Conservation (phyloP, 805 yeast species). For the Wickerhamiella siamensis region DNA sequence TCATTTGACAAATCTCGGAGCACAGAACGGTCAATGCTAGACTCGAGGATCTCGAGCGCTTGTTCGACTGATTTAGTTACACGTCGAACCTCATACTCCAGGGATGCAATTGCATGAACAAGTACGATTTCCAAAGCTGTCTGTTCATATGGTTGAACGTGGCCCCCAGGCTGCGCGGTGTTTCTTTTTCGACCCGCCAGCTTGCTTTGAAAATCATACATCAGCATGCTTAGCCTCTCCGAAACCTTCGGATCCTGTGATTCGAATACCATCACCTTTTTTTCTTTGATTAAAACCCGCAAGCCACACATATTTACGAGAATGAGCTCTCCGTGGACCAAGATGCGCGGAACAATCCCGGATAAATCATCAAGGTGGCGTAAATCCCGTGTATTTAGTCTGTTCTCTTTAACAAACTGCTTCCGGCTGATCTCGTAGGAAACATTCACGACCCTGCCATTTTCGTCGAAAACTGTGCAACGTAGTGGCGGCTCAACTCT, state of each 20-base stretch:
- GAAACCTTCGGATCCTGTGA: conserved; percentile 38
- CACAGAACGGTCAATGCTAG: conserved; percentile 61
- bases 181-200: conserved; percentile 27
- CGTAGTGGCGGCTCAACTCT: conserved; percentile 19
- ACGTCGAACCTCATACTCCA: conserved; percentile 59
- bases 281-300: conserved; percentile 44
- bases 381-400: conserved; percentile 72
- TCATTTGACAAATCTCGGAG: conserved; percentile 58
- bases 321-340: conserved; percentile 43
- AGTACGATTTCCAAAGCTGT: conserved; percentile 71
- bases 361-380: conserved; percentile 60
- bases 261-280: conserved; percentile 49
- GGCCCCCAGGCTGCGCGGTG: conserved; percentile 8
- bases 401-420: conserved; percentile 46
- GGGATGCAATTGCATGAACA: conserved; percentile 61
- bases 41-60: conserved; percentile 58
- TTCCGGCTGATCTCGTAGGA: conserved; percentile 43
- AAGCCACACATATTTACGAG: conserved; percentile 48
- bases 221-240: conserved; percentile 53
- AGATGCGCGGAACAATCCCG: conserved; percentile 48
- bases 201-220: conserved; percentile 73
- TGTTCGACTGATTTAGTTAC: conserved; percentile 45
- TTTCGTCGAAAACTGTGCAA: conserved; percentile 45
- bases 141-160: conserved; percentile 56
- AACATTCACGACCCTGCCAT: conserved; percentile 45